Percentiles rank a stretch among this genome's conserved stretches.
Conservation (phyloP, 768 basidiomycete species). For the Leucocoprinus sp. region DNA sequence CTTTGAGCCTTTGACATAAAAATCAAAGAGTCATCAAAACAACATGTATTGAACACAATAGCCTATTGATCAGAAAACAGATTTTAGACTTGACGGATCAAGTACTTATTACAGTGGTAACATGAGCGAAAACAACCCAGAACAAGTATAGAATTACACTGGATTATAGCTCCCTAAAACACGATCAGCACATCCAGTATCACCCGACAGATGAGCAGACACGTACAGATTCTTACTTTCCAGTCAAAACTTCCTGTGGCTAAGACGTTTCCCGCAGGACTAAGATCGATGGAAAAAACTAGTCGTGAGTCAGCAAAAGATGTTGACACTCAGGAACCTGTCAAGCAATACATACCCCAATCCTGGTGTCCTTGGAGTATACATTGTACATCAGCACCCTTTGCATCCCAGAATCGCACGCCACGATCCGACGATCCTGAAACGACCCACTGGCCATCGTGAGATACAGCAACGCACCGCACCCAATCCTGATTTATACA, state of each 20-base stretch:
- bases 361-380: constrained; percentile 51
- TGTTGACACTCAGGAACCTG: neutral
- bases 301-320: too few species aligned
- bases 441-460: constrained; percentile 76
- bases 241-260: constrained; percentile 28
- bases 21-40: neutral
- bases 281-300: constrained; percentile 27
- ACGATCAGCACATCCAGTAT: neutral
- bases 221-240: constrained; percentile 27
- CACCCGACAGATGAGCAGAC: neutral
- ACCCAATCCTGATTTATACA: constrained; percentile 49
- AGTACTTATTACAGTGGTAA: neutral
- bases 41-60: too few species aligned
- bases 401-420: constrained; percentile 70
- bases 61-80: neutral
- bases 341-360: constrained; percentile 13
- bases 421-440: constrained; percentile 80
- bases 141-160: too few species aligned
- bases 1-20: too few species aligned
- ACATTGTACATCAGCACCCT: constrained; percentile 54
- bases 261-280: constrained; percentile 23
- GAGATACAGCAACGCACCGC: constrained; percentile 46
- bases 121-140: too few species aligned
- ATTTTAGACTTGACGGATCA: neutral
- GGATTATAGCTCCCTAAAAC: constrained; percentile 12